These are phyloP conservation scores for Tetrahymena elliotti DNA, from an alignment of 73 alveolate species.

Conservation along the genomic window DNA sequence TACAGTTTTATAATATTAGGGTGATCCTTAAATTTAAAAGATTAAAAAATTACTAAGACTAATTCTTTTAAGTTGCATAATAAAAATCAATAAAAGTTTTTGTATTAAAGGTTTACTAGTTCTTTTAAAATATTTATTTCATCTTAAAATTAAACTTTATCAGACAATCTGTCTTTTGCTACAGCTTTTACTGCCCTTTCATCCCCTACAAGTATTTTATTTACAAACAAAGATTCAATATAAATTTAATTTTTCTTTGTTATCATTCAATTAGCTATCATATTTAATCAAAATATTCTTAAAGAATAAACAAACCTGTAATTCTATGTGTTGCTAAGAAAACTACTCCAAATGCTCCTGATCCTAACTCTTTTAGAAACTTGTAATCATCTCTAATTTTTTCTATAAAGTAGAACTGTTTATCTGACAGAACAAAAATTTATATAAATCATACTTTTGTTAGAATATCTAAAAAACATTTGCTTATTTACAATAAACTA, in stretches of 20 bases:
- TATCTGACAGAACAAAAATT: background rate
- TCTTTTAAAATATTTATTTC: slow-evolving; percentile 55
- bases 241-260: background rate
- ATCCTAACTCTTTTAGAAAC: slow-evolving; percentile 51
- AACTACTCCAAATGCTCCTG: slow-evolving; percentile 74
- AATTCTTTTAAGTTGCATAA: background rate
- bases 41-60: background rate
- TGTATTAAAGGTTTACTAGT: slow-evolving; percentile 18
- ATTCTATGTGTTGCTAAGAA: slow-evolving; percentile 46
- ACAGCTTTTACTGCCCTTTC: slow-evolving; percentile 61
- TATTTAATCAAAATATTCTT: too few relatives aligned
- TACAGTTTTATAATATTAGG: slow-evolving; percentile 36
- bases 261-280: background rate
- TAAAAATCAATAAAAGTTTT: background rate
- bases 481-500: background rate
- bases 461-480: background rate
- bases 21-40: slow-evolving; percentile 34
- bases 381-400: slow-evolving; percentile 54
- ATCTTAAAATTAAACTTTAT: slow-evolving; percentile 51
- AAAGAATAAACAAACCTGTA: slow-evolving; percentile 17
- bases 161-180: slow-evolving; percentile 51
- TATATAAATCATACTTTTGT: background rate
- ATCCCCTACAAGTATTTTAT: slow-evolving; percentile 14
- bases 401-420: background rate
- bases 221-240: background rate